A percentile compares a stretch with the other conserved stretches of the same genome.
These are phyloP conservation scores for Zychaea mexicana DNA, from an alignment of 371 early-diverging fungal genomes.

Conservation along the genomic window DNA sequence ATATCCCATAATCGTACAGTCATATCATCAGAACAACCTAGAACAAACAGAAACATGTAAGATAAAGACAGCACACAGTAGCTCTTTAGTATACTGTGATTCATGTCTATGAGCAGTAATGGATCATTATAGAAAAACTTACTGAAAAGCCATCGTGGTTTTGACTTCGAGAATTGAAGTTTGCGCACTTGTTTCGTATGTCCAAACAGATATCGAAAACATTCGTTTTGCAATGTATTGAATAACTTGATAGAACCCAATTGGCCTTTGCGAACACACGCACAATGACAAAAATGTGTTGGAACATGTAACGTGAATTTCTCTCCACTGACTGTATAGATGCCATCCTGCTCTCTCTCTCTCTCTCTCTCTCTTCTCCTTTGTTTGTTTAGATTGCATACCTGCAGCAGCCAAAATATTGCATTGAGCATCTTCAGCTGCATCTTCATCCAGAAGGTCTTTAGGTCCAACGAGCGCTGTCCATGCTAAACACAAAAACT, in stretches of 20 bases:
- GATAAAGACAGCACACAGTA: too few species aligned
- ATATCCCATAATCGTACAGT: conserved; percentile 65
- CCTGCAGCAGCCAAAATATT: conserved; percentile 55
- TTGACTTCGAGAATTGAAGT: conserved; percentile 46
- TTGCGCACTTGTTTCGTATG: conserved; percentile 46
- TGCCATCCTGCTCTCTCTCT: neutral
- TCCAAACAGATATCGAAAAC: conserved; percentile 59
- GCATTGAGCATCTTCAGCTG: conserved; percentile 25
- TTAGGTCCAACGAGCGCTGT: conserved; percentile 31
- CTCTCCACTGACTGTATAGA: neutral
- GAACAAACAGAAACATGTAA: too few species aligned
- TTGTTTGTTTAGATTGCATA: too few species aligned
- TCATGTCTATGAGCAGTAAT: too few species aligned
- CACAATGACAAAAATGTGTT: neutral
- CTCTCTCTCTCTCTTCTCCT: too few species aligned
- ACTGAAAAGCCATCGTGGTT: conserved; percentile 60
- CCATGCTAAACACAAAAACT: conserved; percentile 60
- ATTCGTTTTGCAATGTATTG: conserved; percentile 53
- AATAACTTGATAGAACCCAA: conserved; percentile 61
- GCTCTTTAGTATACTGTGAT: too few species aligned
- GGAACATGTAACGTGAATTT: neutral
- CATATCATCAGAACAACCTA: conserved; percentile 58
- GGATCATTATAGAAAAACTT: conserved; percentile 22
- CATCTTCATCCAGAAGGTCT: conserved; percentile 15
- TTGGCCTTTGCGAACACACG: neutral